Conservation (phyloP, 441 rosid species). For the Croton laevigatus region DNA sequence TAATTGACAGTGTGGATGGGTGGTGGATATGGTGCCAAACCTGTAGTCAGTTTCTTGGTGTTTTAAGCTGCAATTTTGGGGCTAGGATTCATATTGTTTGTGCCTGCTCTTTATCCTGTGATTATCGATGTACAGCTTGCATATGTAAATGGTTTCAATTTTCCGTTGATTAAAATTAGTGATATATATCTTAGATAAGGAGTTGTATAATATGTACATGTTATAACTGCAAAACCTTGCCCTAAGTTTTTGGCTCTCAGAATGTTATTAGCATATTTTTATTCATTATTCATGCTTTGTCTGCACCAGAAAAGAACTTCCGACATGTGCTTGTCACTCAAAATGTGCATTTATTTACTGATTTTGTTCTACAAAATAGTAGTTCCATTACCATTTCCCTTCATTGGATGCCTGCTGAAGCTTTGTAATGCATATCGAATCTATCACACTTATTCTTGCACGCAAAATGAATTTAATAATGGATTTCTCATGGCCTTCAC, state of each 20-base stretch:
- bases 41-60: constrained; percentile 13
- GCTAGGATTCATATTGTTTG: constrained; percentile 13
- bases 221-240: not conserved
- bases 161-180: not conserved
- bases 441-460: not conserved
- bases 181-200: not conserved
- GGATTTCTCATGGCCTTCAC: not conserved
- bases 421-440: not conserved
- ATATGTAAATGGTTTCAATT: not conserved
- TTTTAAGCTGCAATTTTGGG: constrained; percentile 22
- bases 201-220: not conserved
- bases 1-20: constrained; percentile 19
- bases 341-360: not conserved
- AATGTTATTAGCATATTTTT: not conserved
- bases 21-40: constrained; percentile 22
- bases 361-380: not conserved
- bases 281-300: not conserved
- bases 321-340: not conserved
- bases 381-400: not conserved
- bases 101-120: not conserved
- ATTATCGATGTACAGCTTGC: constrained; percentile 11
- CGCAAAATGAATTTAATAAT: not conserved
- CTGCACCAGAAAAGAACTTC: not conserved
- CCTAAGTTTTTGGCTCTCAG: not conserved
- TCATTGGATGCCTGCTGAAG: not conserved